Evolutionary conservation across 2,329 filamentous ascomycete genomes (phyloP).

Genomic region (Nemania serpens): DNA sequence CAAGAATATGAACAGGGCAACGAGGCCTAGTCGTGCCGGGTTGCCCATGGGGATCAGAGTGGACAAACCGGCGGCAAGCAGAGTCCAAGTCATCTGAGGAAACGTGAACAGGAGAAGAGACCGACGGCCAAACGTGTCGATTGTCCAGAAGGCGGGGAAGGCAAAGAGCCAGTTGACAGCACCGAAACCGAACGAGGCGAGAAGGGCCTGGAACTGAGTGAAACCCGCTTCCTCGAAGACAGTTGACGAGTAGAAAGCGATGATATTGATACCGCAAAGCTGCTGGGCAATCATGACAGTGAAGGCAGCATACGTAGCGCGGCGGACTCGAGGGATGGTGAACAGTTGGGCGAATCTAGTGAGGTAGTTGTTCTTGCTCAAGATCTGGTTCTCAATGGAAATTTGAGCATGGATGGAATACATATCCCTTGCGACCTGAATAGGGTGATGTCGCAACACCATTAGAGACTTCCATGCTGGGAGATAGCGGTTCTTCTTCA

Average conservation of each 20-base stretch:
- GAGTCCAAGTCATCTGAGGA: conserved; percentile 69
- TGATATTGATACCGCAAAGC: conserved; percentile 73
- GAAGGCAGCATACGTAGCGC: conserved; percentile 76
- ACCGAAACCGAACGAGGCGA: conserved; percentile 69
- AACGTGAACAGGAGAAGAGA: conserved; percentile 68
- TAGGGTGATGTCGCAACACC: conserved; percentile 56
- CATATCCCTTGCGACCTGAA: conserved; percentile 65
- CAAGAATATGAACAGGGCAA: conserved; percentile 64
- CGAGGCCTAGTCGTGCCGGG: conserved; percentile 46
- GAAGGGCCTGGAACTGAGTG: conserved; percentile 57
- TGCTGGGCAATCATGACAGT: conserved; percentile 81
- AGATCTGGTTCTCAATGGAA: conserved; percentile 59
- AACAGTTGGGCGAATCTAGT: conserved; percentile 69
- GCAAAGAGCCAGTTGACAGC: conserved; percentile 68
- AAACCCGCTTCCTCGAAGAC: conserved; percentile 64
- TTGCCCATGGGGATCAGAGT: conserved; percentile 50
- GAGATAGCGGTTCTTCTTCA: conserved; percentile 67
- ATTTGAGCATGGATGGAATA: conserved; percentile 70
- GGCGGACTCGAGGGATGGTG: conserved; percentile 69
- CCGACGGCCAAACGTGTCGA: conserved; percentile 69
- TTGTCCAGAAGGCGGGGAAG: conserved; percentile 68
- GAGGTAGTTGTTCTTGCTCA: conserved; percentile 59
- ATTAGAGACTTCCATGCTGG: conserved; percentile 63
- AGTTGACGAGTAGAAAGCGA: conserved; percentile 75
- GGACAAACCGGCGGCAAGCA: conserved; percentile 66